Conservation (phyloP, 2,329 filamentous ascomycete genomes). For the Phialemonium atrogriseum region DNA sequence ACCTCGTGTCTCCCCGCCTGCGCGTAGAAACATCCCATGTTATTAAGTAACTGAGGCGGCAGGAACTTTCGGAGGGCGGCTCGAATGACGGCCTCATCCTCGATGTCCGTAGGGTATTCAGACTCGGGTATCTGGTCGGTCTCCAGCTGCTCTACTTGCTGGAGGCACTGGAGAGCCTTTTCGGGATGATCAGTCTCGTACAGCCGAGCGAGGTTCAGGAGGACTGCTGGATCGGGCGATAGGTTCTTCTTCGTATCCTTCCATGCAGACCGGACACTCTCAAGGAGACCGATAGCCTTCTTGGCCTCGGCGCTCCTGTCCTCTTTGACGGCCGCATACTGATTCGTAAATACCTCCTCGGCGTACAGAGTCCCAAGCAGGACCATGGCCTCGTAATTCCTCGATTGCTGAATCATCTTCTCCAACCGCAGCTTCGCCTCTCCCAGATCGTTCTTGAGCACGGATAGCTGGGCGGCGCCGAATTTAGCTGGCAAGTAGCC, state of each 20-base stretch:
- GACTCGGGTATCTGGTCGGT: slow-evolving; percentile 67
- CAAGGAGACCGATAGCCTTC: slow-evolving; percentile 78
- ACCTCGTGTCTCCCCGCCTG: slow-evolving; percentile 73
- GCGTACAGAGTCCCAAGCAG: slow-evolving; percentile 86
- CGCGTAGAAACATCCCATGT: slow-evolving; percentile 93
- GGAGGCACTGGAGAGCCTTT: slow-evolving; percentile 83
- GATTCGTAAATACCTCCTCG: slow-evolving; percentile 81
- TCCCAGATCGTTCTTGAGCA: slow-evolving; percentile 74
- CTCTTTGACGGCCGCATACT: slow-evolving; percentile 65
- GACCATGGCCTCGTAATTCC: slow-evolving; percentile 81
- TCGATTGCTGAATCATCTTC: slow-evolving; percentile 84
- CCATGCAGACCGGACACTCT: slow-evolving; percentile 80
- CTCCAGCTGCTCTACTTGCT: slow-evolving; percentile 87
- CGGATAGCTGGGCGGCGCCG: slow-evolving; percentile 81
- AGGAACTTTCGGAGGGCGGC: slow-evolving; percentile 65
- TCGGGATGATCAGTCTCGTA: slow-evolving; percentile 83
- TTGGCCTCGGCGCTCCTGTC: slow-evolving; percentile 80
- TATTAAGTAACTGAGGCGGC: slow-evolving; percentile 88
- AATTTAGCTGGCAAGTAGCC: slow-evolving; percentile 94
- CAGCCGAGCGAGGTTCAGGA: slow-evolving; percentile 83
- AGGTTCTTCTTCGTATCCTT: slow-evolving; percentile 85
- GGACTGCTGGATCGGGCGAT: slow-evolving; percentile 72
- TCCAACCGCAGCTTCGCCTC: slow-evolving; percentile 91
- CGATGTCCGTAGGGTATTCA: slow-evolving; percentile 51
- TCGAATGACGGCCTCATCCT: slow-evolving; percentile 53